These are phyloP conservation scores for Cetraspora pellucida DNA, from an alignment of 192 early-diverging fungal species.

Conservation along the genomic window DNA sequence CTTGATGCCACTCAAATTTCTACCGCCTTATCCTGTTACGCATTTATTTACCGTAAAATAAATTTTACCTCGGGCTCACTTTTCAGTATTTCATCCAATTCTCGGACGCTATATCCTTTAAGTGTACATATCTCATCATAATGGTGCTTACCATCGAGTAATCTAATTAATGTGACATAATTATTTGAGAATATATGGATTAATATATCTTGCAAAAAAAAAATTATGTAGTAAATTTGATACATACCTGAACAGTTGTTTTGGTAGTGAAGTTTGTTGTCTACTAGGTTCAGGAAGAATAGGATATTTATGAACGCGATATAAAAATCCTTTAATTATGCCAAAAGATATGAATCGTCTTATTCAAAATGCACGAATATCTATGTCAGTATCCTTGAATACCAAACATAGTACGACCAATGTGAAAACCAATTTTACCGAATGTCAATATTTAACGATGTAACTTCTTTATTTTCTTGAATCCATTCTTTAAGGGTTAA, in stretches of 20 bases:
- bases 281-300: conserved; percentile 41
- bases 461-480: conserved; percentile 66
- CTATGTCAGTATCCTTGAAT: neutral
- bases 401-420: too few relatives aligned
- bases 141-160: conserved; percentile 68
- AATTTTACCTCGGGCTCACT: conserved; percentile 50
- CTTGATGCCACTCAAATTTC: too few relatives aligned
- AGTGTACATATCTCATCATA: conserved; percentile 77
- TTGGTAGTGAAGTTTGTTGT: neutral
- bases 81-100: conserved; percentile 59
- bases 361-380: neutral
- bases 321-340: conserved; percentile 78
- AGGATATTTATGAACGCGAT: conserved; percentile 92
- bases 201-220: neutral
- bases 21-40: neutral
- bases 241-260: conserved; percentile 14
- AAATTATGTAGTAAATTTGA: neutral
- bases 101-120: conserved; percentile 59
- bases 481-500: conserved; percentile 86
- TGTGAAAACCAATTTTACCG: conserved; percentile 51
- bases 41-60: conserved; percentile 48
- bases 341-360: conserved; percentile 93
- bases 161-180: neutral
- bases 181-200: neutral
- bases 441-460: conserved; percentile 73